phyloP scores from a whole-genome alignment of 106 monocot genomes.

The Agapanthus africanus region DNA sequence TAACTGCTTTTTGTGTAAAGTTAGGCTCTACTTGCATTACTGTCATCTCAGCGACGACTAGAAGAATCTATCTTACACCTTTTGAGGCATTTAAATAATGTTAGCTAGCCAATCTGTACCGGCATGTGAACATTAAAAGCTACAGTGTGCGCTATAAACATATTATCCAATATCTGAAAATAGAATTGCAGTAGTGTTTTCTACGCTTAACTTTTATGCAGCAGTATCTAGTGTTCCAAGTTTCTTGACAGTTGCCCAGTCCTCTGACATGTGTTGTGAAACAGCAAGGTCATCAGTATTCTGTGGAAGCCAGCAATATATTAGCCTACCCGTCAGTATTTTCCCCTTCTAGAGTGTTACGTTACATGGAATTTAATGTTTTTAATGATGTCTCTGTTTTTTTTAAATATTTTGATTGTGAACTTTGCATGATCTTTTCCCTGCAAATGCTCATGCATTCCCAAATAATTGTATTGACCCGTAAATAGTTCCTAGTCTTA shows the following conservation, averaged over 20 bases:
- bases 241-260: too few species aligned
- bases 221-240: too few species aligned
- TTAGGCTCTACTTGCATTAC: background rate
- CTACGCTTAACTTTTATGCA: too few species aligned
- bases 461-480: background rate
- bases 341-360: too few species aligned
- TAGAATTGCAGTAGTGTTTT: too few species aligned
- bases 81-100: background rate
- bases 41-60: background rate
- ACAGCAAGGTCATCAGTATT: too few species aligned
- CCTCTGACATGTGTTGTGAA: too few species aligned
- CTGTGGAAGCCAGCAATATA: too few species aligned
- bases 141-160: background rate
- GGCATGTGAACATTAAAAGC: background rate
- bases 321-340: too few species aligned
- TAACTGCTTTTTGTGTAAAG: too few species aligned
- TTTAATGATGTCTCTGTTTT: too few species aligned
- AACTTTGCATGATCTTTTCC: background rate
- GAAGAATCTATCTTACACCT: background rate
- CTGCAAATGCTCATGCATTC: background rate
- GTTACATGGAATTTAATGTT: too few species aligned
- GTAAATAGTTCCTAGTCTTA: background rate
- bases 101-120: background rate
- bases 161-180: background rate
- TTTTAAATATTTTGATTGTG: background rate